Evolutionary conservation across 2,329 filamentous ascomycete species (phyloP), one percentile per base, ranked within the genome.

Genomic region (Colletotrichum viniferum): DNA sequence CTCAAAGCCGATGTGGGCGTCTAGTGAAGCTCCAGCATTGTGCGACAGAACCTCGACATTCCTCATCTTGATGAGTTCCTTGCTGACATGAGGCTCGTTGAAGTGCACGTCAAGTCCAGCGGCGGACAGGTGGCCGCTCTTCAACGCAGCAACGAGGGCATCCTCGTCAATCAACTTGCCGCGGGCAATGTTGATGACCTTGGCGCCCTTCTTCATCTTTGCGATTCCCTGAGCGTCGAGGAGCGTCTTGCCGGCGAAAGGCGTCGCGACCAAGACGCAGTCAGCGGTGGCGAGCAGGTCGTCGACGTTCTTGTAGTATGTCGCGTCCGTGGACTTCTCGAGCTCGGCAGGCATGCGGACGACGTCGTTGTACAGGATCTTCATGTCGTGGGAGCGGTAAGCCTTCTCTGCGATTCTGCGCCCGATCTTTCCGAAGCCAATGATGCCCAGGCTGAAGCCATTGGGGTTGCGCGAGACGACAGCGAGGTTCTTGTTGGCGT

Each of bases 91-190:
- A 4, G 93, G 93, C 82, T 95, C 93, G 52, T 94, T 87, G 81
- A 95, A 93, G 79, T 91, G 95, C 26, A 95, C 93, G 79, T 95
- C 93, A 1, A 95, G 85, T 4, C 93, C 93, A 4, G 86, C 90
- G 0, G 90, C 92, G 66, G 88, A 88, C 7, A 95, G 90, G 73
- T 91, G 89, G 1, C 93, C 93, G 34, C 85, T 88, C 62, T 93
- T 87, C 2, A 95, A 85, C 0, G 93, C 93, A 65, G 90, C 85
- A 3, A 94, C 93, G 12, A 95, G 88, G 0, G 93, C 93, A 4
- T 86, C 91, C 82, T 95, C 93, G 74, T 95, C 91, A 74, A 95
- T 92, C 32, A 95, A 90, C n/a, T 92, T 92, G 3, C 93, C 93
- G 9, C 93, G 89, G 2, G 93, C 93, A 3, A 93, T 94, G 82